Evolutionary conservation across 108 stramenopile genomes (phyloP).

Genomic region (Craspedostauros australis): DNA sequence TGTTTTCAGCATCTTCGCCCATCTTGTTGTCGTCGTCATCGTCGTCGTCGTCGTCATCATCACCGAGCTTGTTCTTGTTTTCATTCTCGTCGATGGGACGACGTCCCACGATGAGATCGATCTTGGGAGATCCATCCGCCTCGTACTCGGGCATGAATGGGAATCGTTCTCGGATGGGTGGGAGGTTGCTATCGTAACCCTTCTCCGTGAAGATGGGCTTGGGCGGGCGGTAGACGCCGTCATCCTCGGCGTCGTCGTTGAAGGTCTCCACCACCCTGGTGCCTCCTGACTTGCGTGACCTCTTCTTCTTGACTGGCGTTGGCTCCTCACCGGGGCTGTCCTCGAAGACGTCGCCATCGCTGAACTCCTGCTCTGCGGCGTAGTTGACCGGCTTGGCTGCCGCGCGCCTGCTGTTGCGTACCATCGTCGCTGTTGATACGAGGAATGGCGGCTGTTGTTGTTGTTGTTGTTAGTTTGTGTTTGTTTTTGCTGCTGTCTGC

Average conservation of each 20-base stretch:
- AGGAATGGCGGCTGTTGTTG: too few species aligned
- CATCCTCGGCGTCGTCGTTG: conserved; percentile 17
- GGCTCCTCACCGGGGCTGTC: conserved; percentile 39
- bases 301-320: background rate
- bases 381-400: conserved; percentile 57
- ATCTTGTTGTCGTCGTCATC: conserved; percentile 15
- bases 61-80: conserved; percentile 23
- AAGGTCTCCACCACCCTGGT: conserved; percentile 7
- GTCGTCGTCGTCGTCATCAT: conserved; percentile 27
- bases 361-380: conserved; percentile 75
- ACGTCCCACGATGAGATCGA: conserved; percentile 88
- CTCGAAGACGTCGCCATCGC: conserved; percentile 71
- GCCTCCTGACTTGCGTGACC: conserved; percentile 24
- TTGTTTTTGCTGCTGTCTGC: too few species aligned
- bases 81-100: conserved; percentile 71
- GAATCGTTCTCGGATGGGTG: conserved; percentile 80
- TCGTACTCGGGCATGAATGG: conserved; percentile 89
- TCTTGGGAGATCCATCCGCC: conserved; percentile 87
- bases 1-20: conserved; percentile 22
- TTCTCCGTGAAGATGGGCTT: conserved; percentile 64
- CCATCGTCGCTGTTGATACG: too few species aligned
- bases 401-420: conserved; percentile 4
- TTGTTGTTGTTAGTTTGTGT: too few species aligned
- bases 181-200: conserved; percentile 71
- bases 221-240: conserved; percentile 8